Evolutionary conservation across 2,329 filamentous ascomycete species (phyloP).

Genomic region (Herpotrichia juniperi): DNA sequence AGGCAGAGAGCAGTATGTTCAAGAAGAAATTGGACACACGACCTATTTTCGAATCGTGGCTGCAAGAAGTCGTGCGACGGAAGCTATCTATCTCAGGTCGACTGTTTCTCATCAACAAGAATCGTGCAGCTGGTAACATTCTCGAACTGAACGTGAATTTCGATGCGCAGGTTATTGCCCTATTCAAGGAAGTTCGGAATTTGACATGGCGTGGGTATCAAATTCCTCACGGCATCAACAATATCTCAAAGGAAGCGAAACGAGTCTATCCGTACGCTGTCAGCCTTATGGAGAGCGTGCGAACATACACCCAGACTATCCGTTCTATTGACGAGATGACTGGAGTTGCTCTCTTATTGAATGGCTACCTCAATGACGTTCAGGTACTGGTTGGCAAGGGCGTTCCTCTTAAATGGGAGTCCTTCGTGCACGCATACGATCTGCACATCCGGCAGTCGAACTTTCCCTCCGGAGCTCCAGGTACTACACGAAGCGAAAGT

Average conservation of each 20-base stretch:
- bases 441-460: slow-evolving; percentile 74
- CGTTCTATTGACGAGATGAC: slow-evolving; percentile 84
- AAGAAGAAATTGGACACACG: slow-evolving; percentile 94
- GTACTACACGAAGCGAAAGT: slow-evolving; percentile 71
- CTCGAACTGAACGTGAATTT: slow-evolving; percentile 95
- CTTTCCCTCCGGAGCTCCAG: slow-evolving; percentile 64
- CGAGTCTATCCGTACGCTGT: slow-evolving; percentile 97
- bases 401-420: slow-evolving; percentile 92
- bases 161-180: slow-evolving; percentile 91
- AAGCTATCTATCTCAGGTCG: slow-evolving; percentile 92
- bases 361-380: slow-evolving; percentile 90
- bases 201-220: slow-evolving; percentile 93
- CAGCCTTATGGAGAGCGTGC: slow-evolving; percentile 98
- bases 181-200: slow-evolving; percentile 99
- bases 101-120: slow-evolving; percentile 86
- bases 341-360: slow-evolving; percentile 84
- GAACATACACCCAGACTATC: slow-evolving; percentile 87
- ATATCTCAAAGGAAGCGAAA: slow-evolving; percentile 97
- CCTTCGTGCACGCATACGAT: slow-evolving; percentile 96
- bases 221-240: slow-evolving; percentile 92
- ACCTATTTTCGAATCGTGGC: slow-evolving; percentile 94
- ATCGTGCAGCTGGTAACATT: slow-evolving; percentile 87
- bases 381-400: slow-evolving; percentile 84
- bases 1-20: slow-evolving; percentile 90
- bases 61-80: slow-evolving; percentile 84